Evolutionary conservation across 441 rosid species (phyloP), one percentile per base, ranked within the genome.

Genomic region (Cnidoscolus chayamansa): DNA sequence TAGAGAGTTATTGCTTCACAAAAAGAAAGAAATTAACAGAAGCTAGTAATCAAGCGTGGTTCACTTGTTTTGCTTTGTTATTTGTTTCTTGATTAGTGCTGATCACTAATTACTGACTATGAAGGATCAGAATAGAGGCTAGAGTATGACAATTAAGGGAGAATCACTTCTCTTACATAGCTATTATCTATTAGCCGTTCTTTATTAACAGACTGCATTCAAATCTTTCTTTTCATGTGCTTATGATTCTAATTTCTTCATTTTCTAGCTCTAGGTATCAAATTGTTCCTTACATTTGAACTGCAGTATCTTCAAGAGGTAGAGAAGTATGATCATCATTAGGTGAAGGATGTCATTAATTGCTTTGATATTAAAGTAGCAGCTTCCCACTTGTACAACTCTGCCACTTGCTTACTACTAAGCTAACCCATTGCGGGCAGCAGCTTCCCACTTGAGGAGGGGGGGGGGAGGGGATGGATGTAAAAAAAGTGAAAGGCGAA

Each of bases 161-260:
- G 47, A 70, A 75, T 64, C 13, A 54, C 43, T 67, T 60, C 45
- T 58, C 63, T 64, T 70, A 15, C 59, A 75, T 11, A 70, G 58
- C 70, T 72, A 62, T 65, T 71, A n/a, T 15, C 50, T 72, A 71
- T 55, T 63, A 67, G 55, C 51, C 45, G 31, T 11, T 71, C 11
- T 40, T 55, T 10, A 43, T 60, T 19, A 17, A 10, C 43, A 45
- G 35, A n/a, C 37, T 68, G 30, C 2, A 10, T 25, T 9, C 25
- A 20, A 57, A 10, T 3, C 45, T 50, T 17, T 8, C 0, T 19
- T 51, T 60, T 10, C 13, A 53, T 32, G 7, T 17, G 30, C 16
- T 9, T 54, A 12, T 4, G n/a, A 0, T 32, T 53, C 3, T 50
- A 10, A 35, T 61, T 59, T 51, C 57, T 30, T 65, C 0, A 49